Evolutionary conservation across 225 moss, liverwort and hornwort species (phyloP), one percentile per base, ranked within the genome.

Genomic region (Pseudisothecium myosuroides): DNA sequence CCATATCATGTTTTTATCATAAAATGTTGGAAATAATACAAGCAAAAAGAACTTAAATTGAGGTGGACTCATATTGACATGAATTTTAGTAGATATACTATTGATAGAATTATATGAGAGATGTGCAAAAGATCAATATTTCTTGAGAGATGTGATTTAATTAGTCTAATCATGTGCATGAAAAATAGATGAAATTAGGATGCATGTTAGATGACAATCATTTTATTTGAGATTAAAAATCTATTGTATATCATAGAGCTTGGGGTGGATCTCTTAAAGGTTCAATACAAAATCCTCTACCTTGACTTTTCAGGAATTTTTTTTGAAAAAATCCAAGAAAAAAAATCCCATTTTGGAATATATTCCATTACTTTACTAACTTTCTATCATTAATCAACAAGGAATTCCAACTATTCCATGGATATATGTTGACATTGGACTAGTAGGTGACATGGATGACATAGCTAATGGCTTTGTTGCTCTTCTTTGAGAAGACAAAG

Each of bases 281-380:
- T 69, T 69, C 14, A 13, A 24, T 39, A 24, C 24, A 69, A 39
- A 7, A 69, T 39, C 13, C 2, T 13, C 7, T 2, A 69, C 8
- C 13, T 69, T 8, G 14, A 23, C 12, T 23, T 69, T n/a, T n/a
- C n/a, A n/a, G n/a, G n/a, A n/a, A n/a, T n/a, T n/a, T n/a, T n/a
- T n/a, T n/a, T n/a, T n/a, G n/a, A n/a, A n/a, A n/a, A n/a, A n/a
- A n/a, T n/a, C 4, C 3, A 67, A 36, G 19, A 11, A 67, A 67
- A 67, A 11, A 10, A 37, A 10, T 0, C 0, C 6, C 67, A 67
- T 10, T 0, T 36, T 20, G 5, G 3, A 3, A 67, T n/a, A n/a
- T 12, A n/a, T 12, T 22, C 67, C 11, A 37, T 68, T 68, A 22
- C 4, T n/a, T 22, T n/a, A 2, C 2, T n/a, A 2, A n/a, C 11